Percentiles rank a stretch among this genome's conserved stretches.
Evolutionary conservation across 768 basidiomycete species (phyloP).

Genomic region (Asterophora lycoperdoides): DNA sequence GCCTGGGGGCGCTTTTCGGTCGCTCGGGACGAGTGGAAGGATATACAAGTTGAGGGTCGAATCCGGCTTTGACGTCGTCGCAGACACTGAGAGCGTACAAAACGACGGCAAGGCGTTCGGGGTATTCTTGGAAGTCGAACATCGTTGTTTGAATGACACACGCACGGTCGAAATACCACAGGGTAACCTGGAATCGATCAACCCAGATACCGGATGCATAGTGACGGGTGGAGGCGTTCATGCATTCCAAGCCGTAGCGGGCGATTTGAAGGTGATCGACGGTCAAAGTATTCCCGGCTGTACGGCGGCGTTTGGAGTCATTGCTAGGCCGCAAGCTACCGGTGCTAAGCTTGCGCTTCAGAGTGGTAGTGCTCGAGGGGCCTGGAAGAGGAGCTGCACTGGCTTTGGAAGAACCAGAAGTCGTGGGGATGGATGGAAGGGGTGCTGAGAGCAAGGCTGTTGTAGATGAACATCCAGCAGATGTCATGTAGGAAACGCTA

Average conservation of each 20-base stretch:
- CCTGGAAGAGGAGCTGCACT: too few relatives aligned
- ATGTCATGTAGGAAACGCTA: too few relatives aligned
- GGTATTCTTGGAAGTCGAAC: slow-evolving; percentile 19
- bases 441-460: too few relatives aligned
- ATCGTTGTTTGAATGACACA: slow-evolving; percentile 13
- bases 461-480: too few relatives aligned
- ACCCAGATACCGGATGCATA: slow-evolving; percentile 22
- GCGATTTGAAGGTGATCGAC: not conserved
- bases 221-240: slow-evolving; percentile 11
- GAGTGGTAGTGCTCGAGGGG: not conserved
- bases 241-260: not conserved
- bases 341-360: not conserved
- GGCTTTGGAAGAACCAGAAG: too few relatives aligned
- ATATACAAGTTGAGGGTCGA: slow-evolving; percentile 6
- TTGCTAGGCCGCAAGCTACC: too few relatives aligned
- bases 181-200: slow-evolving; percentile 11
- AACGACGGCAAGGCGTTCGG: slow-evolving; percentile 17
- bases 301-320: too few relatives aligned
- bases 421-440: too few relatives aligned
- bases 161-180: slow-evolving; percentile 26
- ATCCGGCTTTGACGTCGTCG: slow-evolving; percentile 11
- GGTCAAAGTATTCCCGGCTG: not conserved
- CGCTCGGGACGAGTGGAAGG: not conserved
- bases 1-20: not conserved
- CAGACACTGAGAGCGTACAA: slow-evolving; percentile 12